Conservation (phyloP, 371 early-diverging fungal species). For the Rhizomucor miehei region DNA sequence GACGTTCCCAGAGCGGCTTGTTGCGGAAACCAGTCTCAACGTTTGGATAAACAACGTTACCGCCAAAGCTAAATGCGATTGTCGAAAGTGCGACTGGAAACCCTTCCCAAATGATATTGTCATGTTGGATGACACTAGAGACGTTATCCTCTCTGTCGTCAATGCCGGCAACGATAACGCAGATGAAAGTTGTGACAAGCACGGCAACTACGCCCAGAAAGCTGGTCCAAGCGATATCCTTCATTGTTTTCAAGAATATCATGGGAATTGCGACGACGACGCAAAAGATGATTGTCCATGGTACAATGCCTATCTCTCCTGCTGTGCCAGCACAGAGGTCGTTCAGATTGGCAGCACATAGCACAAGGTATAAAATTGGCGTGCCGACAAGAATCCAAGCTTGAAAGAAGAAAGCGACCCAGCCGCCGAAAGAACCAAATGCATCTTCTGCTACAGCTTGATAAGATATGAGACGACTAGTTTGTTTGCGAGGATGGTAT, state of each 20-base stretch:
- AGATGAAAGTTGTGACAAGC: constrained; percentile 37
- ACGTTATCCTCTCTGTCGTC: constrained; percentile 13
- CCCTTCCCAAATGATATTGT: constrained; percentile 45
- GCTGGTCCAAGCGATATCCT: constrained; percentile 58
- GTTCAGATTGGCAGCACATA: constrained; percentile 49
- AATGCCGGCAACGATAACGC: constrained; percentile 32
- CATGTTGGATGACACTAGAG: constrained; percentile 20
- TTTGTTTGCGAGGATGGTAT: constrained; percentile 20
- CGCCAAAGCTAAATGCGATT: constrained; percentile 78
- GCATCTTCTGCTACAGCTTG: constrained; percentile 31
- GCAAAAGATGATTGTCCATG: constrained; percentile 70
- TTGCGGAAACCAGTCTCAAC: constrained; percentile 78
- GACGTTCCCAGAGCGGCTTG: constrained; percentile 63
- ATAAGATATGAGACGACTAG: constrained; percentile 41
- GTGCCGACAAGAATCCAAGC: constrained; percentile 55
- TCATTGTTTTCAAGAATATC: constrained; percentile 54
- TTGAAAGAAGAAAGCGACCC: constrained; percentile 51
- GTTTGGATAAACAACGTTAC: constrained; percentile 79
- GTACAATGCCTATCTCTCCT: constrained; percentile 28
- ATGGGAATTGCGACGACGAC: constrained; percentile 50
- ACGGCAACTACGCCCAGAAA: constrained; percentile 59
- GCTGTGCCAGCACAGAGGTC: constrained; percentile 33
- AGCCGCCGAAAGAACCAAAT: constrained; percentile 38
- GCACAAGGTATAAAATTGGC: constrained; percentile 55
- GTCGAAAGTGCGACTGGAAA: constrained; percentile 58